Conservation (phyloP, 768 basidiomycete genomes). For the Suillus sp. region DNA sequence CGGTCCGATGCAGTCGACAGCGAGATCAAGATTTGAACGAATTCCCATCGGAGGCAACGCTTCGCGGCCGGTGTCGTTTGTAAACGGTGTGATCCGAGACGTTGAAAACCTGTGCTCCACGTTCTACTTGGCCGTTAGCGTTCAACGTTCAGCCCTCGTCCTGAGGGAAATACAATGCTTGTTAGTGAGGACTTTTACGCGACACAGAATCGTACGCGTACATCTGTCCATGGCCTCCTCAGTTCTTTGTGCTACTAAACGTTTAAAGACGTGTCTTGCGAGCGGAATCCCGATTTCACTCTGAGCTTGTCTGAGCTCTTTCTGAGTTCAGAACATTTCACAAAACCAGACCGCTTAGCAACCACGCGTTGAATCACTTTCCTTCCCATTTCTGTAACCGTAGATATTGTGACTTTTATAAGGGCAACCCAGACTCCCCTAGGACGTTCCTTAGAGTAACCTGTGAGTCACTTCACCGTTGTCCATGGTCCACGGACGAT, state of each 20-base stretch:
- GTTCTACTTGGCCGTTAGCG: not conserved
- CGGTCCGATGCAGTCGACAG: not conserved
- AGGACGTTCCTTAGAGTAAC: not conserved
- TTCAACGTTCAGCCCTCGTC: not conserved
- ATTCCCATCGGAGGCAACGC: not conserved
- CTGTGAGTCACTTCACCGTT: not conserved
- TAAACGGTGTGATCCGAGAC: slow-evolving; percentile 1
- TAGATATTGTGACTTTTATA: not conserved
- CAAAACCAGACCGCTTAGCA: slow-evolving; percentile 3
- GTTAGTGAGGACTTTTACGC: not conserved
- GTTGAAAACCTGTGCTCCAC: not conserved
- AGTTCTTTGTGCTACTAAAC: not conserved
- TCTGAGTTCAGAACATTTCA: slow-evolving; percentile 13
- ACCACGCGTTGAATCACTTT: not conserved
- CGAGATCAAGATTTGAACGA: slow-evolving; percentile 1
- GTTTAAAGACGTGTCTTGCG: not conserved
- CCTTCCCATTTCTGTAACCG: not conserved
- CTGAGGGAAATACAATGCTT: not conserved
- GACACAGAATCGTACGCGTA: not conserved
- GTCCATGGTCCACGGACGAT: not conserved
- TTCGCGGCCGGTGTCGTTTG: not conserved
- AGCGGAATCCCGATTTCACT: slow-evolving; percentile 1
- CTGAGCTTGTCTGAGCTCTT: slow-evolving; percentile 13
- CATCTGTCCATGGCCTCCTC: not conserved
- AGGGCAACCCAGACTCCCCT: not conserved